Conservation (phyloP, 371 early-diverging fungal genomes). For the Chytridium lagenaria region DNA sequence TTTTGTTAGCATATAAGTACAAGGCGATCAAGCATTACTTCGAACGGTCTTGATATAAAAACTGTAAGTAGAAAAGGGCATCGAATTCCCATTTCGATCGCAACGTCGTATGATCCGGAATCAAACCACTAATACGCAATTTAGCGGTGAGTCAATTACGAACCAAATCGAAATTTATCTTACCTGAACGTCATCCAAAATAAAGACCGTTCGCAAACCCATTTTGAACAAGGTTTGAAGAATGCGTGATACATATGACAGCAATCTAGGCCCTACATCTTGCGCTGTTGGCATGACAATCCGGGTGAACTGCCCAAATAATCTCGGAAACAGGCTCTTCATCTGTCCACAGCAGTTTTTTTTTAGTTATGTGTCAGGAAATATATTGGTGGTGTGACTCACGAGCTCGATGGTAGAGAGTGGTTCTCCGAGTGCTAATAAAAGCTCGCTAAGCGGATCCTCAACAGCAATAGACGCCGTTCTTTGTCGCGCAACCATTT, state of each 20-base stretch:
- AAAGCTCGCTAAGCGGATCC: constrained; percentile 1
- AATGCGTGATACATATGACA: constrained; percentile 9
- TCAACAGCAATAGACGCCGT: constrained; percentile 1
- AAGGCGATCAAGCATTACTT: constrained; percentile 12
- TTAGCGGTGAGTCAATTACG: no score
- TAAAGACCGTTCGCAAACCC: constrained; percentile 3
- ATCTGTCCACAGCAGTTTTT: neutral
- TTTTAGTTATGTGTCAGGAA: neutral
- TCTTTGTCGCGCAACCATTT: neutral
- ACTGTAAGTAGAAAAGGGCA: constrained; percentile 22
- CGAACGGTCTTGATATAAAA: constrained; percentile 26
- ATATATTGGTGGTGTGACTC: neutral
- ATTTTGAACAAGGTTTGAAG: constrained; percentile 1
- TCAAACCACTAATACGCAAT: constrained; percentile 34
- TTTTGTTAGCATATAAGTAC: neutral
- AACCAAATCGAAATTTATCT: no score
- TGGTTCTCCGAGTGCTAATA: constrained; percentile 8
- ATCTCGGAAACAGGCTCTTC: neutral
- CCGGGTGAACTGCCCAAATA: neutral
- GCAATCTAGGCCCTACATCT: neutral
- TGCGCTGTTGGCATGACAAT: neutral
- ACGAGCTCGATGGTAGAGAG: constrained; percentile 8
- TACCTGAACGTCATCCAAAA: constrained; percentile 32
- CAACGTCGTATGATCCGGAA: constrained; percentile 24
- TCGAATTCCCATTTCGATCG: constrained; percentile 10